These are phyloP conservation scores for Eleusine coracana DNA, from an alignment of 176 grass and related monocot species.

Conservation along the genomic window DNA sequence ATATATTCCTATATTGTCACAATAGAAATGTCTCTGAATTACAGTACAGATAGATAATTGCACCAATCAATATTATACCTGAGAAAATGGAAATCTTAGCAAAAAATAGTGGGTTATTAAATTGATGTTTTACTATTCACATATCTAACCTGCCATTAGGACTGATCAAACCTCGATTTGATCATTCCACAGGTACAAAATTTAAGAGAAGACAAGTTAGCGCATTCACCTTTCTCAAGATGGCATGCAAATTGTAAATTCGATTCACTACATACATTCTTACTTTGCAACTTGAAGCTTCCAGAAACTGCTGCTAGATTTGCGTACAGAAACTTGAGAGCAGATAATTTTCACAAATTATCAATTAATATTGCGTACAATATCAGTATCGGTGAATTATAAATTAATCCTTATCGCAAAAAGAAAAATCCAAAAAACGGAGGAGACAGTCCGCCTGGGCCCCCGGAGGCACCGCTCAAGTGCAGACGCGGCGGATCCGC, in stretches of 20 bases:
- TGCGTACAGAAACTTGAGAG: background rate
- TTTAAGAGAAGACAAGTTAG: no score
- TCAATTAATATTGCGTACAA: no score
- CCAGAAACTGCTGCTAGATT: background rate
- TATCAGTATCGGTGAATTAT: no score
- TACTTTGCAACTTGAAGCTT: background rate
- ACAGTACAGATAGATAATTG: background rate
- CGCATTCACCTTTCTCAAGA: no score
- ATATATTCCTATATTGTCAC: background rate
- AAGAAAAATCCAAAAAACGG: no score
- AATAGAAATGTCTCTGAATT: background rate
- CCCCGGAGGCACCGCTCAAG: background rate
- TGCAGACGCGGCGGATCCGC: slow-evolving; percentile 35
- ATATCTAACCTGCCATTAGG: no score
- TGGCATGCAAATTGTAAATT: background rate
- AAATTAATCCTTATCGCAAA: no score
- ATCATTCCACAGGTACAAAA: background rate
- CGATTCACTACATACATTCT: background rate
- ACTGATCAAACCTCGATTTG: background rate
- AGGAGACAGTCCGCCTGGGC: no score
- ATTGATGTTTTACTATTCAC: no score
- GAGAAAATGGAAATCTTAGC: background rate
- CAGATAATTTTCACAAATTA: background rate
- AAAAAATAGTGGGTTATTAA: no score
- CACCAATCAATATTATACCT: background rate